Conservation (phyloP, 2,329 filamentous ascomycete species). For the Gremmenia infestans region DNA sequence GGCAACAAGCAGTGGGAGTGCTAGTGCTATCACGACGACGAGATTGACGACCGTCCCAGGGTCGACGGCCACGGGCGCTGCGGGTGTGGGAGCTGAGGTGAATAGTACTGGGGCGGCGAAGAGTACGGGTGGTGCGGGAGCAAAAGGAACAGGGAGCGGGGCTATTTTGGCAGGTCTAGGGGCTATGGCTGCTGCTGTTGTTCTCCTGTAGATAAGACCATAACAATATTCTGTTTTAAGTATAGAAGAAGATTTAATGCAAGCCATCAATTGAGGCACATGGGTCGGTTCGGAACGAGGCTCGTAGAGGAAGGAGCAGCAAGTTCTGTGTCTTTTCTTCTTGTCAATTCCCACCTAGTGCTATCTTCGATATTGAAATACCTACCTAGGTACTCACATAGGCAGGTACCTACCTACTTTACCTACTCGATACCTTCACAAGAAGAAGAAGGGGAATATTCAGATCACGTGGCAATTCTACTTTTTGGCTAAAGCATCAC, state of each 20-base stretch:
- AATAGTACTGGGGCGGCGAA: neutral
- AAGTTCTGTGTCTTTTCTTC: too few species aligned
- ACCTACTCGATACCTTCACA: too few species aligned
- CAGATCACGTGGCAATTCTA: too few species aligned
- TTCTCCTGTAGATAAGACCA: conserved; percentile 11
- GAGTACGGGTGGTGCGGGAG: neutral
- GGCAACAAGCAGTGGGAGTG: neutral
- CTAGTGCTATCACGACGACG: conserved; percentile 1
- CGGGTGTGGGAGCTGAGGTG: neutral
- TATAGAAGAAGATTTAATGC: neutral
- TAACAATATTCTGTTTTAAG: neutral
- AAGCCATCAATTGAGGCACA: neutral
- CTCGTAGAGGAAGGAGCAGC: too few species aligned
- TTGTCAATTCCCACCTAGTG: too few species aligned
- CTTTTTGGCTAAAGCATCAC: too few species aligned
- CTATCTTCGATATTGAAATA: too few species aligned
- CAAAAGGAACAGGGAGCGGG: neutral
- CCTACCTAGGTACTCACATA: too few species aligned
- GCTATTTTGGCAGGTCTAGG: conserved; percentile 15
- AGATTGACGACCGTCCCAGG: neutral
- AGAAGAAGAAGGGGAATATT: too few species aligned
- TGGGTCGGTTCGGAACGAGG: neutral
- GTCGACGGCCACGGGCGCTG: neutral
- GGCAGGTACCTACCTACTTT: too few species aligned
- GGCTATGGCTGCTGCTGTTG: conserved; percentile 15